Percentiles rank a stretch among this genome's conserved stretches.
phyloP scores from a whole-genome alignment of 805 yeast species.

The Wickerhamomyces subpelliculosus region DNA sequence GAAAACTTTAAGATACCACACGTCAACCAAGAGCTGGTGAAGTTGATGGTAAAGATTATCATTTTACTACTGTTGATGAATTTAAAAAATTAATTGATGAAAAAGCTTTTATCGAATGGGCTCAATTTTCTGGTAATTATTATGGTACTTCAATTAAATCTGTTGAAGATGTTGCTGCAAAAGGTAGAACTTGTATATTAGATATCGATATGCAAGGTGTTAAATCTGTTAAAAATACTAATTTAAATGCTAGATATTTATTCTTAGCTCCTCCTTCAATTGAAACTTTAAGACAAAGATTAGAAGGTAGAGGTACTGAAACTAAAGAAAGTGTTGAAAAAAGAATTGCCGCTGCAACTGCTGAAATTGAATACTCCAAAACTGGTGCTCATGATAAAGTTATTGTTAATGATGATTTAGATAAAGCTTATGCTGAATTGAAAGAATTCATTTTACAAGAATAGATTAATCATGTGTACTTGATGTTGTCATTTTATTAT shows the following conservation, averaged over 20 bases:
- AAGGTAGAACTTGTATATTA: constrained; percentile 76
- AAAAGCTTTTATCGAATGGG: constrained; percentile 89
- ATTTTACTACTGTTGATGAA: constrained; percentile 73
- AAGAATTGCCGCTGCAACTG: constrained; percentile 80
- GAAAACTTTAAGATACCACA: constrained; percentile 67
- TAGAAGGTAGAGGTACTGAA: constrained; percentile 91
- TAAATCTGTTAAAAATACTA: constrained; percentile 77
- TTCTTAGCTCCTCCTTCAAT: constrained; percentile 92
- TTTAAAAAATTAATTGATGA: constrained; percentile 73
- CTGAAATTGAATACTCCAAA: constrained; percentile 83
- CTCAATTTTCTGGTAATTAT: constrained; percentile 95
- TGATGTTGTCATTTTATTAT: too few species aligned
- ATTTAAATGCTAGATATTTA: constrained; percentile 75
- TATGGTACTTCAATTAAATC: constrained; percentile 91
- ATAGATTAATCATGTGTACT: too few species aligned
- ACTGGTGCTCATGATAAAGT: constrained; percentile 89
- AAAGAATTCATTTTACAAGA: constrained; percentile 62
- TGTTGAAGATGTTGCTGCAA: constrained; percentile 50
- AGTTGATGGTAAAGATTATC: constrained; percentile 80
- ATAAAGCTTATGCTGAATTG: constrained; percentile 77
- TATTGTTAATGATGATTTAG: constrained; percentile 87
- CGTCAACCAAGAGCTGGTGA: constrained; percentile 91
- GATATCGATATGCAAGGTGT: constrained; percentile 99
- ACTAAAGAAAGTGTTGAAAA: constrained; percentile 76
- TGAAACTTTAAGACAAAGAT: constrained; percentile 67